Percentiles rank a stretch among this genome's conserved stretches.
Conservation (phyloP, 2,329 filamentous ascomycete species). For the Aspergillus chevalieri region DNA sequence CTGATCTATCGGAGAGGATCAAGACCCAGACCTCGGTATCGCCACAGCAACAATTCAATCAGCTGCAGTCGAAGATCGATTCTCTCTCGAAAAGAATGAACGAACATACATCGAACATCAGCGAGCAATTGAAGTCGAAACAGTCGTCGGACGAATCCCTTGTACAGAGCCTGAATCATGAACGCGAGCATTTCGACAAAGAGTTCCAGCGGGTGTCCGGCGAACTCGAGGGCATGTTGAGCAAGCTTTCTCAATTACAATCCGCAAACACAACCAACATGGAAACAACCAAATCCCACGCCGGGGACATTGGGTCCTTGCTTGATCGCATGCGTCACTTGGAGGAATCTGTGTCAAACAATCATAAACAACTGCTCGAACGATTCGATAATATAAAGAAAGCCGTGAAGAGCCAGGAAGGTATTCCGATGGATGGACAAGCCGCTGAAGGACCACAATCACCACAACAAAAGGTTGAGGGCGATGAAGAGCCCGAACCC, state of each 20-base stretch:
- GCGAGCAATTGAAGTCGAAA: neutral
- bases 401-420: neutral
- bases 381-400: conserved; percentile 1
- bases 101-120: neutral
- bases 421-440: neutral
- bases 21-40: neutral
- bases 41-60: neutral
- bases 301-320: neutral
- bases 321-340: conserved; percentile 5
- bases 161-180: conserved; percentile 8
- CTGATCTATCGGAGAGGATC: neutral
- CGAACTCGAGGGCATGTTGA: conserved; percentile 7
- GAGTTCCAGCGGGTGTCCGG: conserved; percentile 3
- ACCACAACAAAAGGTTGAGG: neutral
- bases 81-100: neutral
- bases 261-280: neutral
- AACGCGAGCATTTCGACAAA: conserved; percentile 8
- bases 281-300: neutral
- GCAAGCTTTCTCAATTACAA: conserved; percentile 4
- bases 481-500: neutral
- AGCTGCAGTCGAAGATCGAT: neutral
- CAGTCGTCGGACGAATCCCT: neutral
- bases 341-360: neutral
- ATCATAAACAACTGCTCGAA: conserved; percentile 4
- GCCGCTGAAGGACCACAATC: neutral